A percentile compares a stretch with the other conserved stretches of the same genome.
Evolutionary conservation across 352 stramenopile species (phyloP).

Genomic region (Phytophthora tentaculata): DNA sequence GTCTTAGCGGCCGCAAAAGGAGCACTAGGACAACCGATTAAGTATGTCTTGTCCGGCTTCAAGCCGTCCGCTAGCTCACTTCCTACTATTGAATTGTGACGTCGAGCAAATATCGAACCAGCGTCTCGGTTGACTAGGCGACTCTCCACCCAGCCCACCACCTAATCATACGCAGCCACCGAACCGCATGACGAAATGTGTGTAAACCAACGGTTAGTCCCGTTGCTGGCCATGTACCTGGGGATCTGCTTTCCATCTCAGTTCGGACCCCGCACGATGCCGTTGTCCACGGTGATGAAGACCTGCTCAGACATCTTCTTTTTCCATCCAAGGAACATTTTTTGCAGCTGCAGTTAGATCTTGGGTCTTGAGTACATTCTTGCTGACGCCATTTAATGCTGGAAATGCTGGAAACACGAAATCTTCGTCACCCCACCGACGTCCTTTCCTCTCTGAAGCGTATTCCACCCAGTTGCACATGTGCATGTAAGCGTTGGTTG

Average conservation of each 20-base stretch:
- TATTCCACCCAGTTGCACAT: conserved; percentile 22
- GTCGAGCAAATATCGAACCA: conserved; percentile 22
- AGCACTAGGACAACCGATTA: too few species aligned
- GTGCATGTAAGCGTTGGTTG: conserved; percentile 7
- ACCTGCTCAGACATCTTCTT: too few species aligned
- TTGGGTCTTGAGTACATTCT: conserved; percentile 1
- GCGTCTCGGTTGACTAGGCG: conserved; percentile 15
- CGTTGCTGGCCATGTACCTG: conserved; percentile 10
- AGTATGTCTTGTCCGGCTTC: conserved; percentile 4
- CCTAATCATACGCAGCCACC: conserved; percentile 24
- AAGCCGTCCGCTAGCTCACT: conserved; percentile 17
- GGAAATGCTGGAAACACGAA: conserved; percentile 12
- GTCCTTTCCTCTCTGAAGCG: too few species aligned
- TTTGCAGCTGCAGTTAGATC: background rate
- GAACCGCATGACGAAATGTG: conserved; percentile 4
- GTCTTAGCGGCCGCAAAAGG: conserved; percentile 7
- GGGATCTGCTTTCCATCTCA: too few species aligned
- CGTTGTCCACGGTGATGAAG: too few species aligned
- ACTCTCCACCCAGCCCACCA: conserved; percentile 23
- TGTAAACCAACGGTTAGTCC: conserved; percentile 18
- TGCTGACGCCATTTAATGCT: conserved; percentile 1
- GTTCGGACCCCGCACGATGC: too few species aligned
- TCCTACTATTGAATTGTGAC: conserved; percentile 7
- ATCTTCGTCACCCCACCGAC: too few species aligned
- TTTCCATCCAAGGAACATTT: conserved; percentile 5